These are phyloP conservation scores for Pelargonium myrrhifolium DNA, from an alignment of 441 rosid genomes.

Conservation along the genomic window DNA sequence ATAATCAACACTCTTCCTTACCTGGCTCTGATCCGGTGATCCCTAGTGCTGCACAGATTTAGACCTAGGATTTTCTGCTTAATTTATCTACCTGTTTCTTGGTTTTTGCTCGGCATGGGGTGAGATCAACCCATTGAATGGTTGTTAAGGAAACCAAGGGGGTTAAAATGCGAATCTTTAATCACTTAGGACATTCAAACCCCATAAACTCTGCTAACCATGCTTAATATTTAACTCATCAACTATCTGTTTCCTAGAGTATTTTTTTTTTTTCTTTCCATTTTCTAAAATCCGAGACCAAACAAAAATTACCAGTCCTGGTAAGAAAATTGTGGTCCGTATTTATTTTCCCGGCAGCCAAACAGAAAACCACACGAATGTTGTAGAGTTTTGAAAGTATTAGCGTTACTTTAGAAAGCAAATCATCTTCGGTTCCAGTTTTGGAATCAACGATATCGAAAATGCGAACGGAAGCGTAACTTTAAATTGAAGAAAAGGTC, in stretches of 20 bases:
- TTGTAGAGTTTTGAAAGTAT: background rate
- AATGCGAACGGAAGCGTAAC: background rate
- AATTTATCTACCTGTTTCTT: background rate
- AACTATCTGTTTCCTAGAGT: background rate
- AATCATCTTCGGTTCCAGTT: background rate
- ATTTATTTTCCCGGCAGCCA: background rate
- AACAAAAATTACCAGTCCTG: background rate
- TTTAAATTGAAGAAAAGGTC: background rate
- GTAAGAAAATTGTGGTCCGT: background rate
- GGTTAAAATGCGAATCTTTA: background rate
- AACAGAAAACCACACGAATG: background rate
- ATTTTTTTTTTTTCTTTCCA: background rate
- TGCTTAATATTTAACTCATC: background rate
- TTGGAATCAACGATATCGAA: background rate
- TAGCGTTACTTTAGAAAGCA: background rate
- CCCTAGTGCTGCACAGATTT: background rate
- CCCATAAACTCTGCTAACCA: background rate
- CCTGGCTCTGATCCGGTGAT: background rate
- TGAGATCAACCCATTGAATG: background rate
- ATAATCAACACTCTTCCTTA: background rate
- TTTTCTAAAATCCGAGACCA: background rate
- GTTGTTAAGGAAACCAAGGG: background rate
- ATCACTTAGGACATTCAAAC: background rate
- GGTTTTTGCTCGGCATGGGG: background rate
- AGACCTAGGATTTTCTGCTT: background rate